phyloP scores from a whole-genome alignment of 2,329 filamentous ascomycete genomes.

The Ceratocystis colombiana region DNA sequence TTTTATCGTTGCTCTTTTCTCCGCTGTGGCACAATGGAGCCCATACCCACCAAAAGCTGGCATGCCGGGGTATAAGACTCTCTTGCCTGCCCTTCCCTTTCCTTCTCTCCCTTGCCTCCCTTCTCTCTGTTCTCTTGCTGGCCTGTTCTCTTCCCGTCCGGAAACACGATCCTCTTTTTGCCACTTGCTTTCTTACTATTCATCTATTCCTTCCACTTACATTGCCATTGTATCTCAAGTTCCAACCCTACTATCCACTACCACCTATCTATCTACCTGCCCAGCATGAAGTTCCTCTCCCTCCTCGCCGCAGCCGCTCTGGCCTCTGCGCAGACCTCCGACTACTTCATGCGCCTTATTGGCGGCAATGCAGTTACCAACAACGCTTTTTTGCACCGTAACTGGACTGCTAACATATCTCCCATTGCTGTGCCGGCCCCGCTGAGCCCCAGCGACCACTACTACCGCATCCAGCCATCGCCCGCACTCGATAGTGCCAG shows the following conservation, averaged over 20 bases:
- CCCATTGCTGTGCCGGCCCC: constrained; percentile 22
- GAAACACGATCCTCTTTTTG: neutral
- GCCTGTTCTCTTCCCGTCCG: neutral
- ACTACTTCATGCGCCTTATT: constrained; percentile 24
- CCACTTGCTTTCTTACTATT: neutral
- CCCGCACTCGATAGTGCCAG: constrained; percentile 16
- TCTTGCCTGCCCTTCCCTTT: neutral
- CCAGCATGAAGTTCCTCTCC: constrained; percentile 5
- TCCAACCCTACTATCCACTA: neutral
- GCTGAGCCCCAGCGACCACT: constrained; percentile 22
- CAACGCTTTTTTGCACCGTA: constrained; percentile 21
- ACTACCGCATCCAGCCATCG: constrained; percentile 22
- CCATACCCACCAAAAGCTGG: neutral
- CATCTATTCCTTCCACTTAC: neutral
- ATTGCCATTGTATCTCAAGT: neutral
- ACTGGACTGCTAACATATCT: constrained; percentile 20
- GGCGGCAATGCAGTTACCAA: constrained; percentile 23
- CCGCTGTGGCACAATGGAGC: neutral
- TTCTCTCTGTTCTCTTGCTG: neutral
- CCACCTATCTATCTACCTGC: neutral
- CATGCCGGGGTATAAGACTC: constrained; percentile 9
- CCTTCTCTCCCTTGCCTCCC: neutral
- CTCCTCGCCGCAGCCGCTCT: constrained; percentile 8
- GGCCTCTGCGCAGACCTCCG: constrained; percentile 19
- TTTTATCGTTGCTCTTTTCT: neutral